These are phyloP conservation scores for Barbarea vulgaris DNA, from an alignment of 345 rosid genomes.

Conservation along the genomic window DNA sequence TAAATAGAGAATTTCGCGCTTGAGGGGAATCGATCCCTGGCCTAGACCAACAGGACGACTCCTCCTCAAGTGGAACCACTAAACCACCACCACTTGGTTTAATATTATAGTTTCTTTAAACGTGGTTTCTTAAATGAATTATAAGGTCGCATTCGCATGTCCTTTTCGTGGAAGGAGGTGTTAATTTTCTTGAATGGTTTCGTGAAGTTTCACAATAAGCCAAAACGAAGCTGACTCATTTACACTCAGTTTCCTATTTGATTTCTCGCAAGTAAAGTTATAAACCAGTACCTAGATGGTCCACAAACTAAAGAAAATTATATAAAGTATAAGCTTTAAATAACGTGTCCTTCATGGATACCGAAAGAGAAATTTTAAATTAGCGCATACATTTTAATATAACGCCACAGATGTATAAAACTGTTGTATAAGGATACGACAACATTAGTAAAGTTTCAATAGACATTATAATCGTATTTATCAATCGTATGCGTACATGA, in stretches of 20 bases:
- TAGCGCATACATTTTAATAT: neutral
- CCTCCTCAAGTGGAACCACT: no score
- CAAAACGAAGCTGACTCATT: conserved; percentile 37
- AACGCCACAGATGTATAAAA: conserved; percentile 1
- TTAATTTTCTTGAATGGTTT: conserved; percentile 25
- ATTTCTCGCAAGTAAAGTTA: conserved; percentile 2
- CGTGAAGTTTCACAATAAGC: conserved; percentile 16
- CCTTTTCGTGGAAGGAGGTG: conserved; percentile 21
- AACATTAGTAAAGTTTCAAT: neutral
- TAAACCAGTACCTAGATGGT: conserved; percentile 29
- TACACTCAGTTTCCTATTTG: conserved; percentile 22
- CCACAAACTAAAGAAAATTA: conserved; percentile 30
- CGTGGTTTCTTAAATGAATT: conserved; percentile 14
- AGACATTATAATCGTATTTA: neutral
- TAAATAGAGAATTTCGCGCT: no score
- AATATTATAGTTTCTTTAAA: neutral
- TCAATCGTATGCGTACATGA: conserved; percentile 1
- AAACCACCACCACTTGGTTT: no score
- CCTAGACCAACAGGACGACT: no score
- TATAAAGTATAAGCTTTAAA: conserved; percentile 10
- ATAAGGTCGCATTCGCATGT: conserved; percentile 29
- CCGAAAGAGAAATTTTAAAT: neutral
- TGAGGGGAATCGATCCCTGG: no score
- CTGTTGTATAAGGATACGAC: neutral
- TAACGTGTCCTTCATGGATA: conserved; percentile 6